Conservation (phyloP, 2,329 filamentous ascomycete genomes). For the Penicillium olsonii region DNA sequence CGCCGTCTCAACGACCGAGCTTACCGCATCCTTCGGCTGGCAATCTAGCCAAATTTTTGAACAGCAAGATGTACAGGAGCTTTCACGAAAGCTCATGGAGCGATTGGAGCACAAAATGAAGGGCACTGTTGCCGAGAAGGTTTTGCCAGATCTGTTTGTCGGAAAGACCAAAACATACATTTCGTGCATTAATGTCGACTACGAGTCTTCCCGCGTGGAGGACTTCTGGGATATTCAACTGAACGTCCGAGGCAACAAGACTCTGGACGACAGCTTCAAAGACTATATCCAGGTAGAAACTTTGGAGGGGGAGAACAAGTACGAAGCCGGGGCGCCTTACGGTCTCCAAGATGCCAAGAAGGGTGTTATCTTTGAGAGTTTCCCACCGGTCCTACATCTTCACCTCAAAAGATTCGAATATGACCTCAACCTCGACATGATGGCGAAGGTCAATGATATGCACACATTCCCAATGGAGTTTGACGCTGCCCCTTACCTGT, state of each 20-base stretch:
- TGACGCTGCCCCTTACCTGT: slow-evolving; percentile 77
- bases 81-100: slow-evolving; percentile 96
- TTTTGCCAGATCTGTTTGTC: slow-evolving; percentile 86
- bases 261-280: slow-evolving; percentile 88
- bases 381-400: slow-evolving; percentile 89
- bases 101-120: slow-evolving; percentile 98
- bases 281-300: slow-evolving; percentile 97
- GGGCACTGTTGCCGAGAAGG: slow-evolving; percentile 85
- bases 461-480: slow-evolving; percentile 53
- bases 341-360: slow-evolving; percentile 97
- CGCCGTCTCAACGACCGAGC: slow-evolving; percentile 86
- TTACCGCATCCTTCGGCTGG: slow-evolving; percentile 97
- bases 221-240: slow-evolving; percentile 99
- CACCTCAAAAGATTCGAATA: slow-evolving; percentile 98
- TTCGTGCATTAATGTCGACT: slow-evolving; percentile 96
- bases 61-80: slow-evolving; percentile 96
- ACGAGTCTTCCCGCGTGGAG: slow-evolving; percentile 91
- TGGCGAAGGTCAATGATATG: slow-evolving; percentile 83
- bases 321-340: slow-evolving; percentile 85
- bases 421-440: slow-evolving; percentile 90
- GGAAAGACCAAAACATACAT: slow-evolving; percentile 99
- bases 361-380: slow-evolving; percentile 94
- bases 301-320: slow-evolving; percentile 97
- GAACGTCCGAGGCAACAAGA: slow-evolving; percentile 92
- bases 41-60: slow-evolving; percentile 97